Base-by-base conservation (phyloP, 2,329 filamentous ascomycete species). In the Colletotrichum sp. region DNA sequence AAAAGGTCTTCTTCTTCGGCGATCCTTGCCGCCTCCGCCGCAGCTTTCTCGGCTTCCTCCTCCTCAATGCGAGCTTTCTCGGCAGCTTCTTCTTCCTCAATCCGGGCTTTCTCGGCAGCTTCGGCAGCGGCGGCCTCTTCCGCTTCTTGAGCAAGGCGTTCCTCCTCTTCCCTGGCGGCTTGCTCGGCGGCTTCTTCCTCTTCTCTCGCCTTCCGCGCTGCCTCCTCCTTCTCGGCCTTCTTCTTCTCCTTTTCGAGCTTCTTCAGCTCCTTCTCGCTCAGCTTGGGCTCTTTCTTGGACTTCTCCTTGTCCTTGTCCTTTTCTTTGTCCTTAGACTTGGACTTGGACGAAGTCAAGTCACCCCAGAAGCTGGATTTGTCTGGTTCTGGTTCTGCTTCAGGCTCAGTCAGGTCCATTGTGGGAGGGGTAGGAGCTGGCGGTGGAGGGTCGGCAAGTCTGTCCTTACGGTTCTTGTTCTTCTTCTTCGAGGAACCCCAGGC, bases 191-290 rank as follows among this genome's bases (percentile, higher is more conserved):
- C 72, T 81, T 84, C 81, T 76, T 82, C 81, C 83, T 85, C 52
- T 77, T 83, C 81, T 83, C 85, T 32, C 81, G 83, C 82, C 85
- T 86, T 79, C 86, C 86, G 55, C 85, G 86, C 79, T 86, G 86
- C 78, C 86, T 85, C 72, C 16, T 83, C 83, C 79, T 80, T 83
- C 80, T 89, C 87, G 49, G 81, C 83, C 79, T 87, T 87, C 34
- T 84, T 85, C 80, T 86, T 87, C 78, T 88, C 85, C 80, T 88
- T 88, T 68, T 90, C 88, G 26, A 89, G 87, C 79, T 89, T 89
- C 79, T 88, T 87, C 21, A 87, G 85, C 79, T 90, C 89, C 76
- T 88, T 90, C 78, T 88, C 88, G 80, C 81, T 87, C 57, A 90
- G 82, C 80, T 87, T 89, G 10, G 84, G 83, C 69, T 86, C 85